phyloP scores from a whole-genome alignment of 2,329 filamentous ascomycete species.

The Alternaria sp. region DNA sequence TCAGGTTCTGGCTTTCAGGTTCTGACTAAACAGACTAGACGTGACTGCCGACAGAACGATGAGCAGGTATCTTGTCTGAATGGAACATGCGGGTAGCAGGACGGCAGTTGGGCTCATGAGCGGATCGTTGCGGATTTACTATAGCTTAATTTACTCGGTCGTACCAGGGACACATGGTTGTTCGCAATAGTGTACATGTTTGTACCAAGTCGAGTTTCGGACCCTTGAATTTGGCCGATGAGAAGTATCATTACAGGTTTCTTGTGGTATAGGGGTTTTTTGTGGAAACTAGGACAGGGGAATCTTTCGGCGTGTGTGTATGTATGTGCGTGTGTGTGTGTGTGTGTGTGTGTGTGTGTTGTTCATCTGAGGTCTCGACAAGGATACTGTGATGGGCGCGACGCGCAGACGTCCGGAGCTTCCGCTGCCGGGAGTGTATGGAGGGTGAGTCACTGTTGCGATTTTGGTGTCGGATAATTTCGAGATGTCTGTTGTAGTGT shows the following conservation, averaged over 20 bases:
- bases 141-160: background rate
- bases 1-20: background rate
- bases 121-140: slow-evolving; percentile 1
- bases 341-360: background rate
- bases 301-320: background rate
- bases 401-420: slow-evolving; percentile 2
- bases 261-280: slow-evolving; percentile 5
- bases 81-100: slow-evolving; percentile 2
- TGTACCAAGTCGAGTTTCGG: background rate
- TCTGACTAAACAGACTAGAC: background rate
- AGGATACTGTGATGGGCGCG: background rate
- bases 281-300: slow-evolving; percentile 1
- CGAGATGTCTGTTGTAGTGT: background rate
- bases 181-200: slow-evolving; percentile 1
- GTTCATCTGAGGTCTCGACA: slow-evolving; percentile 1
- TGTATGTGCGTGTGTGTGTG: background rate
- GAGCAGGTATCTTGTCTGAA: slow-evolving; percentile 1
- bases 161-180: background rate
- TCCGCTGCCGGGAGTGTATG: background rate
- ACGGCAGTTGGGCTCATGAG: background rate
- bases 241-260: slow-evolving; percentile 1
- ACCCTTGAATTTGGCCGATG: slow-evolving; percentile 1
- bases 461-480: background rate
- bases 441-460: background rate
- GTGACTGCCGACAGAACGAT: slow-evolving; percentile 2